Conservation (phyloP, 169 alveolate genomes). For the Plasmodium relictum region DNA sequence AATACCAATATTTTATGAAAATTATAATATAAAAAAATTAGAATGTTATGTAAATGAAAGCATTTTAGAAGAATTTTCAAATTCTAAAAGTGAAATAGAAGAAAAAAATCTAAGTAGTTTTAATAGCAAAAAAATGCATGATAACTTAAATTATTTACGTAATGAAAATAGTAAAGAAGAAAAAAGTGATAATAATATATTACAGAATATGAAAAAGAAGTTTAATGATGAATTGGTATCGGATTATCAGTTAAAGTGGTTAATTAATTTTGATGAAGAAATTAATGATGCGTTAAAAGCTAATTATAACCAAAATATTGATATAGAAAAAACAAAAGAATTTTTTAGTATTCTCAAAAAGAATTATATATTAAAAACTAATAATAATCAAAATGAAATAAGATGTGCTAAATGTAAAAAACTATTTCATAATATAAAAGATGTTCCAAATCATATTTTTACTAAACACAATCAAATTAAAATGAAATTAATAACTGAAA, state of each 20-base stretch:
- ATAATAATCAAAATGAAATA: constrained; percentile 27
- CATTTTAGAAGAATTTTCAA: neutral
- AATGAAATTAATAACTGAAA: constrained; percentile 61
- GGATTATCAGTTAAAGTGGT: constrained; percentile 59
- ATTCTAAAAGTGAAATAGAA: too few relatives aligned
- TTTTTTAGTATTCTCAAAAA: constrained; percentile 39
- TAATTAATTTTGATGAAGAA: constrained; percentile 50
- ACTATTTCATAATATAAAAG: constrained; percentile 51
- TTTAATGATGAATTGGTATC: constrained; percentile 14
- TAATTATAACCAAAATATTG: constrained; percentile 50
- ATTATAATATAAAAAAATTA: constrained; percentile 43
- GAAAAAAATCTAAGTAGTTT: too few relatives aligned
- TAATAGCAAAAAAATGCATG: too few relatives aligned
- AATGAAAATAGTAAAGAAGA: constrained; percentile 1
- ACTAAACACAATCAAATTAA: constrained; percentile 61
- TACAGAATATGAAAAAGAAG: constrained; percentile 14
- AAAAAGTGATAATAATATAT: neutral
- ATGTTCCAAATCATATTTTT: constrained; percentile 75
- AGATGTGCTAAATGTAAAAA: constrained; percentile 73
- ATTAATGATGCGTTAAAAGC: constrained; percentile 45
- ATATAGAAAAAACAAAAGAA: constrained; percentile 71
- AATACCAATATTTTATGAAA: constrained; percentile 64
- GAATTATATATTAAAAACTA: constrained; percentile 27
- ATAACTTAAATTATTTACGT: neutral
- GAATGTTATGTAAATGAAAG: neutral